These are phyloP conservation scores for Juncus effusus DNA, from an alignment of 176 grass and related monocot genomes.

Conservation along the genomic window DNA sequence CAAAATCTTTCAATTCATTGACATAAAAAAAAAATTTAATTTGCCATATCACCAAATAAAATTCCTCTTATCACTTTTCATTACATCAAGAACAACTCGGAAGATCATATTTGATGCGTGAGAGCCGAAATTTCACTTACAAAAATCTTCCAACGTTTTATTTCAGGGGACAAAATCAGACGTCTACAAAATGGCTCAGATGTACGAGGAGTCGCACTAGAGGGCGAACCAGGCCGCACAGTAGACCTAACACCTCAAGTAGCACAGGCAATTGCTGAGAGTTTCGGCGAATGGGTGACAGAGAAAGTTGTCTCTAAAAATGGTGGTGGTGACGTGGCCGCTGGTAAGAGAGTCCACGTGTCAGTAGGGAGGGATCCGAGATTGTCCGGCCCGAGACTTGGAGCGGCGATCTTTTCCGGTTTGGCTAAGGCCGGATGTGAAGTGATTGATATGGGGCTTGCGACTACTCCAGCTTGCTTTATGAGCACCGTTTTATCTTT, in stretches of 20 bases:
- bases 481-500: slow-evolving; percentile 63
- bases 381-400: slow-evolving; percentile 42
- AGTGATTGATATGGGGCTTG: slow-evolving; percentile 73
- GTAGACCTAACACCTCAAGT: slow-evolving; percentile 76
- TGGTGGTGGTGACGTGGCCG: neutral
- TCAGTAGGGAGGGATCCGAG: slow-evolving; percentile 70
- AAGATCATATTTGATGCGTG: too few relatives aligned
- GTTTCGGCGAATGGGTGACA: slow-evolving; percentile 75
- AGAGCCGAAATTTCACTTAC: too few relatives aligned
- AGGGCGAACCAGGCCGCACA: slow-evolving; percentile 61
- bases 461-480: slow-evolving; percentile 85
- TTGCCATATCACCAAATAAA: too few relatives aligned
- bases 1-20: too few relatives aligned
- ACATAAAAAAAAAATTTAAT: too few relatives aligned
- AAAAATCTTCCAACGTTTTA: neutral
- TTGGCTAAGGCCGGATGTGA: slow-evolving; percentile 58
- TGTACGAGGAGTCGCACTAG: slow-evolving; percentile 70
- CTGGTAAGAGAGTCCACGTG: slow-evolving; percentile 28
- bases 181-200: slow-evolving; percentile 77
- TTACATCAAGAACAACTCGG: too few relatives aligned
- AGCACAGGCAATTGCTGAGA: slow-evolving; percentile 62
- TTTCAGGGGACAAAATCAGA: slow-evolving; percentile 42
- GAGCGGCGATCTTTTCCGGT: slow-evolving; percentile 56
- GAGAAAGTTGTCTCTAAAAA: slow-evolving; percentile 24
- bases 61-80: too few relatives aligned